phyloP scores from a whole-genome alignment of 192 early-diverging fungal genomes.

The Backusella psychrophila region DNA sequence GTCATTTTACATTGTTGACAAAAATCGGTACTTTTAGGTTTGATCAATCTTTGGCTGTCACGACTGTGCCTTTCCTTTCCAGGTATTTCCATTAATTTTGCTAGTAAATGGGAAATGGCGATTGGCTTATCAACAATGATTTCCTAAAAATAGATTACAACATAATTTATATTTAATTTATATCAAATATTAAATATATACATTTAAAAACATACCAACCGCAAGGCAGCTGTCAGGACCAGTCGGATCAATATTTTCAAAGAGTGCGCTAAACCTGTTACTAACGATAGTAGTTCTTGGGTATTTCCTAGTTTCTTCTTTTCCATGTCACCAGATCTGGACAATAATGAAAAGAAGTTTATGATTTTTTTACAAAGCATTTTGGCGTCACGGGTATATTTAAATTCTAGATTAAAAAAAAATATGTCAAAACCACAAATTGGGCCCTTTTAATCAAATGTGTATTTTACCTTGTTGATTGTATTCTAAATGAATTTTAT shows the following conservation, averaged over 20 bases:
- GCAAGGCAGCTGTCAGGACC: slow-evolving; percentile 84
- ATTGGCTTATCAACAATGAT: slow-evolving; percentile 47
- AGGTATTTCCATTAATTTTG: slow-evolving; percentile 70
- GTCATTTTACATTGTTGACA: slow-evolving; percentile 76
- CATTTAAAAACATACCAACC: slow-evolving; percentile 52
- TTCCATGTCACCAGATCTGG: slow-evolving; percentile 64
- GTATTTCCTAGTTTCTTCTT: slow-evolving; percentile 62
- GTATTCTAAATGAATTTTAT: slow-evolving; percentile 12
- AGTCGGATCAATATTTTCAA: slow-evolving; percentile 90
- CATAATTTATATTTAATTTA: neutral
- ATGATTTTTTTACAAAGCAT: slow-evolving; percentile 94
- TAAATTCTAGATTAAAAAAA: slow-evolving; percentile 43
- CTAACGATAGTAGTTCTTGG: slow-evolving; percentile 84
- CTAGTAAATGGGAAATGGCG: slow-evolving; percentile 69
- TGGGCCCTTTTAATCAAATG: neutral
- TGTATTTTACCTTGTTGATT: slow-evolving; percentile 17
- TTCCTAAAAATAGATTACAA: slow-evolving; percentile 35
- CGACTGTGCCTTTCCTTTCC: slow-evolving; percentile 38
- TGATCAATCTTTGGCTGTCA: slow-evolving; percentile 23
- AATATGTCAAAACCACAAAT: neutral
- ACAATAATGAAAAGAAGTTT: slow-evolving; percentile 90
- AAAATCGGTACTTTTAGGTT: slow-evolving; percentile 59
- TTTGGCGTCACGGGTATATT: slow-evolving; percentile 88
- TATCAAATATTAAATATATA: neutral
- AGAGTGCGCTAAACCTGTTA: slow-evolving; percentile 89